Base-by-base conservation (phyloP, 106 monocot genomes). In the Gastrodia elata region DNA sequence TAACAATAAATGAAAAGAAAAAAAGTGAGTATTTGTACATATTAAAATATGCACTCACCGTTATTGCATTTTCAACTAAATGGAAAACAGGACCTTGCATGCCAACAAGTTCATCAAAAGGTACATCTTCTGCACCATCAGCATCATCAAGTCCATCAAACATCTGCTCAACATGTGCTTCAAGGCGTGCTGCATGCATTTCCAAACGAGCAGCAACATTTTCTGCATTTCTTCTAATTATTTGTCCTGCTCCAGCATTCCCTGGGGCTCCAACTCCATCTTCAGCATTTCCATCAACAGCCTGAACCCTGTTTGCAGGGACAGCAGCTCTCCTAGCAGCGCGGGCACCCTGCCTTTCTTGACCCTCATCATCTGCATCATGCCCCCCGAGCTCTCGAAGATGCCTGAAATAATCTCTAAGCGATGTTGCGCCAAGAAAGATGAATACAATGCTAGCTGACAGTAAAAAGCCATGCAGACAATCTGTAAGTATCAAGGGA, bases 51-150 rank as follows among this genome's bases (percentile, higher is more conserved):
- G 58, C 15, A 78, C 93, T 80, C 76, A 98, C 98, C 11, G 98
- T 93, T 73, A 98, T 98, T 56, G 98, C 98, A 85, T 98, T 98
- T 80, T 98, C 98, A 55, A 98, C 88, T 79, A 98, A 80, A 86
- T 93, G 91, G 75, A 98, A 93, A 0, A 98, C 87, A 70, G 98
- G 98, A 22, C 98, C 98, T 85, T 98, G 98, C 98, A 98, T 98
- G 39, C 98, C 98, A 26, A 98, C 98, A 70, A 98, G 91, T 73
- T 93, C 91, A 82, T 98, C 98, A 82, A 98, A 98, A 8, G 93
- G 98, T n/a, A 93, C 98, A 84, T 93, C 98, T 79, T 98, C 98
- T 64, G 88, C 98, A 70, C 93, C 98, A 87, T 98, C 98, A 72
- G 91, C 93, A 82, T 98, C 98, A 83, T 98, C 98, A 33, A 98